A percentile compares a stretch with the other conserved stretches of the same genome.
Evolutionary conservation across 2,329 filamentous ascomycete genomes (phyloP).

Genomic region (Microdochium nivale): DNA sequence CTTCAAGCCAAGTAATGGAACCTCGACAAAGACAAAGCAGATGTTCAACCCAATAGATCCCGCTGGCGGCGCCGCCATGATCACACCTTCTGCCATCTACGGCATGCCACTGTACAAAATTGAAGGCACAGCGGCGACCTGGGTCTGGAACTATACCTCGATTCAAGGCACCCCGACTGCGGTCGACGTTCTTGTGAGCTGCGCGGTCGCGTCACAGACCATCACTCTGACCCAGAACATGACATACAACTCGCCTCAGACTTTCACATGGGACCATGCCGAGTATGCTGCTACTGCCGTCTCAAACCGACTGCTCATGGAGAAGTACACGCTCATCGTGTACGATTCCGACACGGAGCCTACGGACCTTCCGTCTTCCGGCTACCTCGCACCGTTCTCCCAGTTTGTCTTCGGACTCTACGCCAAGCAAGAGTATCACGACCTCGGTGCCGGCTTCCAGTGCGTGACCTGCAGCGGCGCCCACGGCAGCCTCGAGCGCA

Average conservation of each 20-base stretch:
- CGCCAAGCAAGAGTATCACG: constrained; percentile 38
- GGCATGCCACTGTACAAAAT: constrained; percentile 49
- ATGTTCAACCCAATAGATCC: constrained; percentile 36
- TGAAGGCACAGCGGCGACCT: constrained; percentile 46
- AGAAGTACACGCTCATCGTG: constrained; percentile 53
- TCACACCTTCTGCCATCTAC: constrained; percentile 37
- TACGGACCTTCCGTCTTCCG: constrained; percentile 41
- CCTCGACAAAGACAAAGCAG: constrained; percentile 20
- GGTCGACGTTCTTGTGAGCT: constrained; percentile 50
- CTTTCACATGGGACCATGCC: constrained; percentile 51
- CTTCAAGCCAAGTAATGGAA: constrained; percentile 11
- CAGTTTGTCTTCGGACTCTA: constrained; percentile 52
- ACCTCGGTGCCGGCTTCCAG: constrained; percentile 37
- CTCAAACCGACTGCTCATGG: constrained; percentile 37
- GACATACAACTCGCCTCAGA: constrained; percentile 41
- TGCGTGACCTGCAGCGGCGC: constrained; percentile 52
- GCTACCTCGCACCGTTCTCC: constrained; percentile 42
- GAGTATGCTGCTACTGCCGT: constrained; percentile 36
- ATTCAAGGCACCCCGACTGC: constrained; percentile 49
- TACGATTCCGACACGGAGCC: constrained; percentile 46
- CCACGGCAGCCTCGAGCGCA: constrained; percentile 33
- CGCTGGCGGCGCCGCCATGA: constrained; percentile 42
- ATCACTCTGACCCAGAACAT: constrained; percentile 58
- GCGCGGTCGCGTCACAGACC: constrained; percentile 39
- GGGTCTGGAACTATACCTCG: constrained; percentile 58